phyloP scores from a whole-genome alignment of 2,329 filamentous ascomycete species.

The Exophiala sp. region DNA sequence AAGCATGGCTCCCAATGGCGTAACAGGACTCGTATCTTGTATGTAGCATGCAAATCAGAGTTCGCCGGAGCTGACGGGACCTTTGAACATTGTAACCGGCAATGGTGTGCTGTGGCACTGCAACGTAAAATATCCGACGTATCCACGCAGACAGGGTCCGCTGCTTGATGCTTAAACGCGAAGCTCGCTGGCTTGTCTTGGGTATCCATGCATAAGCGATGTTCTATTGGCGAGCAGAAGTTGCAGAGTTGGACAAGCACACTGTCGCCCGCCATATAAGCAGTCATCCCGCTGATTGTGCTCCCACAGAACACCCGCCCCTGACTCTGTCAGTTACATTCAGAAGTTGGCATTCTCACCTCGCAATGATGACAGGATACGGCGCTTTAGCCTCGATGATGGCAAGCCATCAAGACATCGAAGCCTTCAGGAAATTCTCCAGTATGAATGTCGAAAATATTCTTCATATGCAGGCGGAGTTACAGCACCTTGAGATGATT shows the following conservation, averaged over 20 bases:
- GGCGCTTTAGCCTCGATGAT: conserved; percentile 24
- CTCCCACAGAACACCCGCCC: conserved; percentile 14
- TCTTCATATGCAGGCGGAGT: conserved; percentile 26
- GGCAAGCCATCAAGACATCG: conserved; percentile 18
- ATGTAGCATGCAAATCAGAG: too few relatives aligned
- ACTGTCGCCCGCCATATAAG: conserved; percentile 14
- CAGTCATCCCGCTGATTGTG: conserved; percentile 17
- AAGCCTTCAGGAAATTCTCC: conserved; percentile 24
- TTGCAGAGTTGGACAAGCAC: conserved; percentile 13
- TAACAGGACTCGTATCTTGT: too few relatives aligned
- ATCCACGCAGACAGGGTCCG: background rate
- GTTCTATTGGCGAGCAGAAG: conserved; percentile 5
- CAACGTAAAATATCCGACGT: background rate
- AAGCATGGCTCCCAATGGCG: too few relatives aligned
- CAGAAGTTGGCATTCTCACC: background rate
- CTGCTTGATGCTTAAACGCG: background rate
- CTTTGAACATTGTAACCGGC: too few relatives aligned
- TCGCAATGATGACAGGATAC: conserved; percentile 21
- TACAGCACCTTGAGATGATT: conserved; percentile 22
- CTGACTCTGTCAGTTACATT: conserved; percentile 6
- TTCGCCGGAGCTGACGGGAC: too few relatives aligned
- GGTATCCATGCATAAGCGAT: conserved; percentile 15
- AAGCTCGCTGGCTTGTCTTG: conserved; percentile 4
- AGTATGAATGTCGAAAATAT: conserved; percentile 22
- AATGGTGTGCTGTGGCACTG: background rate